Conservation (phyloP, 495 filamentous ascomycete genomes). For the Bombardia bombarda region DNA sequence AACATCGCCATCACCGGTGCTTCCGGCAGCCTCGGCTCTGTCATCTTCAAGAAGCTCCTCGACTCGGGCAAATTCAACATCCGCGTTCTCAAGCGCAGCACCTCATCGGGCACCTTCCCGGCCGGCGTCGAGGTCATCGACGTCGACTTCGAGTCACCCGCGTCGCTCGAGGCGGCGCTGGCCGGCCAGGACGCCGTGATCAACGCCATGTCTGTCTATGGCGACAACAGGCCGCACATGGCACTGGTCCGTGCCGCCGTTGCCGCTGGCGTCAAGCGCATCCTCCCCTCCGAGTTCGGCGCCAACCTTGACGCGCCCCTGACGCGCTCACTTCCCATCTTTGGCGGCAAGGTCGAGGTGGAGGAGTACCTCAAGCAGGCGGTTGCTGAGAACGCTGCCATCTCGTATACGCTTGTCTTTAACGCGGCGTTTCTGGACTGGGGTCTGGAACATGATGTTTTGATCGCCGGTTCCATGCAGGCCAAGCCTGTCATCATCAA, state of each 20-base stretch:
- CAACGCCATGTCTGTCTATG: slow-evolving; percentile 16
- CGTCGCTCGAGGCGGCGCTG: slow-evolving; percentile 36
- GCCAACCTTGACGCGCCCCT: slow-evolving; percentile 31
- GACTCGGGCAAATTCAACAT: slow-evolving; percentile 39
- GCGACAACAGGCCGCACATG: slow-evolving; percentile 19
- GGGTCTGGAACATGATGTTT: background rate
- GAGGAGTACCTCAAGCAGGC: slow-evolving; percentile 34
- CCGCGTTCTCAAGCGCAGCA: slow-evolving; percentile 40
- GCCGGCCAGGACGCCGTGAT: slow-evolving; percentile 42
- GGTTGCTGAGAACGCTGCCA: slow-evolving; percentile 12
- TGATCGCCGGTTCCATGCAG: background rate
- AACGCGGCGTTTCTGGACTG: slow-evolving; percentile 32
- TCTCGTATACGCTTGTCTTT: slow-evolving; percentile 39
- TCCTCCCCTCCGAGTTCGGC: slow-evolving; percentile 51
- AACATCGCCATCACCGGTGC: slow-evolving; percentile 28
- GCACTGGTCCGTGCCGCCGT: slow-evolving; percentile 43
- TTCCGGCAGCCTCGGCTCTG: slow-evolving; percentile 43
- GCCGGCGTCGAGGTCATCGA: slow-evolving; percentile 27
- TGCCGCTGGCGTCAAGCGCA: slow-evolving; percentile 41
- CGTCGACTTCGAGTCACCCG: slow-evolving; percentile 41
- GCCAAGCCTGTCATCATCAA: background rate
- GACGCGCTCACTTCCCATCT: slow-evolving; percentile 30
- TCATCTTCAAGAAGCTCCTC: slow-evolving; percentile 40
- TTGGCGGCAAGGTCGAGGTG: slow-evolving; percentile 34
- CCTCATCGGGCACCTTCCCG: slow-evolving; percentile 23